A percentile compares a stretch with the other conserved stretches of the same genome.
Conservation (phyloP, 352 stramenopile genomes). For the Phytophthora syringae region DNA sequence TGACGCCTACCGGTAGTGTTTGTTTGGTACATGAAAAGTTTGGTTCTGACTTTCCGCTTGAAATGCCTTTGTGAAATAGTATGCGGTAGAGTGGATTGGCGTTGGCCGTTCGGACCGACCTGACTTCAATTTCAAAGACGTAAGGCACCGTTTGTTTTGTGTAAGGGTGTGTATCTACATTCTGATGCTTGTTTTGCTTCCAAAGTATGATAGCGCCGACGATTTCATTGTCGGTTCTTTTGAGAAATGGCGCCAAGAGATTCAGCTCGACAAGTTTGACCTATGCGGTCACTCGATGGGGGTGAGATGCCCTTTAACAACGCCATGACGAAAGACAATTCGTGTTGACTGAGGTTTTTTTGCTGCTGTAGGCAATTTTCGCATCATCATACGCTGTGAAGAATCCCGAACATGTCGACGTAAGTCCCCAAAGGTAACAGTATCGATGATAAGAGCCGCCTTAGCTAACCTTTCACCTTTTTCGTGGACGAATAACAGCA, state of each 20-base stretch:
- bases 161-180: not conserved
- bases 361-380: slow-evolving; percentile 64
- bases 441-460: no score
- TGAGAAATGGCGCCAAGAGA: slow-evolving; percentile 80
- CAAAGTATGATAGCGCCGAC: slow-evolving; percentile 80
- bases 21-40: not conserved
- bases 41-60: not conserved
- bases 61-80: slow-evolving; percentile 40
- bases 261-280: slow-evolving; percentile 72
- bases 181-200: not conserved
- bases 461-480: not conserved
- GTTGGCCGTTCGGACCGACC: slow-evolving; percentile 80
- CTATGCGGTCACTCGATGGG: slow-evolving; percentile 86
- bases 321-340: not conserved
- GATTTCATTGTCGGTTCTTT: slow-evolving; percentile 74
- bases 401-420: slow-evolving; percentile 65
- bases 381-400: slow-evolving; percentile 75
- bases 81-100: slow-evolving; percentile 88
- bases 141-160: slow-evolving; percentile 30
- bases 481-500: slow-evolving; percentile 44
- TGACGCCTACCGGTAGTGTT: not conserved
- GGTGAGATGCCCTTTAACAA: slow-evolving; percentile 30
- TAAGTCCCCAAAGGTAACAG: slow-evolving; percentile 29
- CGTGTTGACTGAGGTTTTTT: not conserved
- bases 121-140: slow-evolving; percentile 73